Evolutionary conservation across 257 asterid species (phyloP).

Genomic region (Nicotiana undulata): DNA sequence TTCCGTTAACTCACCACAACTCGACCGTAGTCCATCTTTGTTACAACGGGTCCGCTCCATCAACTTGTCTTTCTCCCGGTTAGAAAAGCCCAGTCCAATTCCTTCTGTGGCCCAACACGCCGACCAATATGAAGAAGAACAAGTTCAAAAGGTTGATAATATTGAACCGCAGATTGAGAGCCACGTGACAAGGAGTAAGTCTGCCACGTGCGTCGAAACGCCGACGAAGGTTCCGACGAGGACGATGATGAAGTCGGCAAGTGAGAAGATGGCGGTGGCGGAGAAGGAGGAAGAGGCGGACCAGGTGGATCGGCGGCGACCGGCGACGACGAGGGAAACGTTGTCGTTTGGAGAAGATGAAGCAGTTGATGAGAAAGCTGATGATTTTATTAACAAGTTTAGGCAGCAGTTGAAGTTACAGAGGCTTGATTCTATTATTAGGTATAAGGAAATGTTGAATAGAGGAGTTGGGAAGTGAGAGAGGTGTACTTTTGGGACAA

Average conservation of each 20-base stretch:
- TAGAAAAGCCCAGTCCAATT: slow-evolving; percentile 2
- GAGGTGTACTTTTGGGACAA: neutral
- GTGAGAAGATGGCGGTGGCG: slow-evolving; percentile 26
- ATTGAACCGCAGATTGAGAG: neutral
- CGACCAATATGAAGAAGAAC: slow-evolving; percentile 6
- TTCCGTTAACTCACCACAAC: neutral
- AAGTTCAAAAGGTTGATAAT: neutral
- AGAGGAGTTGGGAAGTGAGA: slow-evolving; percentile 19
- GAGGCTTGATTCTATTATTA: slow-evolving; percentile 48
- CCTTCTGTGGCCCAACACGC: neutral
- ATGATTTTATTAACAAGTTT: slow-evolving; percentile 54
- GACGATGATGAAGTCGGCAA: slow-evolving; percentile 38
- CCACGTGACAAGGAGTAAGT: slow-evolving; percentile 23
- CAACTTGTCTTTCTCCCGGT: slow-evolving; percentile 17
- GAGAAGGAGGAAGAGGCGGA: slow-evolving; percentile 15
- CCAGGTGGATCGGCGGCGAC: slow-evolving; percentile 23
- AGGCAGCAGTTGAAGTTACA: slow-evolving; percentile 63
- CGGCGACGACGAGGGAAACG: slow-evolving; percentile 32
- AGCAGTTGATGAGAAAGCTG: slow-evolving; percentile 53
- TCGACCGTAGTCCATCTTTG: slow-evolving; percentile 11
- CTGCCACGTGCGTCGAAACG: slow-evolving; percentile 10
- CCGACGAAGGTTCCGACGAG: neutral
- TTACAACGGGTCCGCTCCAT: slow-evolving; percentile 25
- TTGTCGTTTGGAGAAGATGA: slow-evolving; percentile 31
- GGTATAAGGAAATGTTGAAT: slow-evolving; percentile 35